phyloP scores from a whole-genome alignment of 1,139 yeast genomes.

The Komagataea norvegica region DNA sequence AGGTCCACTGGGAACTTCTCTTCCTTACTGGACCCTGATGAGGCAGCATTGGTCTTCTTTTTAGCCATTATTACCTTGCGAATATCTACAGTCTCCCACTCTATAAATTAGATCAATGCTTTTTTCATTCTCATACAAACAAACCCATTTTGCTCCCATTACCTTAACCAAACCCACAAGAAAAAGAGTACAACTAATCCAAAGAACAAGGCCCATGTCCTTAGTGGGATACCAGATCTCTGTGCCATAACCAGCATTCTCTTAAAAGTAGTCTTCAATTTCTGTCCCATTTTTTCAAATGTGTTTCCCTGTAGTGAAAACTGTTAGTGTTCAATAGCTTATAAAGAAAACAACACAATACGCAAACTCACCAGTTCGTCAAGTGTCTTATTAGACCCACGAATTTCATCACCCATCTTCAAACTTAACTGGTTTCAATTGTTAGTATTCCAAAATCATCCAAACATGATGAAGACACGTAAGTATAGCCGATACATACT shows the following conservation, averaged over 20 bases:
- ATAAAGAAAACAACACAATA: slow-evolving; percentile 21
- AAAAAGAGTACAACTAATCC: slow-evolving; percentile 58
- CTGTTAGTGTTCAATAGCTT: slow-evolving; percentile 1
- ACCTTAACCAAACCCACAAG: slow-evolving; percentile 64
- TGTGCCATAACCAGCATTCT: slow-evolving; percentile 80
- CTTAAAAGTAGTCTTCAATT: slow-evolving; percentile 48
- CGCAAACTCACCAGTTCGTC: slow-evolving; percentile 48
- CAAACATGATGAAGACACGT: too few relatives aligned
- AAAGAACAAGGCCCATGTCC: slow-evolving; percentile 70
- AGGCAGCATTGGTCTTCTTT: not conserved
- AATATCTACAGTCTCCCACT: not conserved
- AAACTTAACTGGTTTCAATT: slow-evolving; percentile 41
- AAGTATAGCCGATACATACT: slow-evolving; percentile 19
- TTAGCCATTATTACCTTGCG: not conserved
- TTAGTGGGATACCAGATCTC: slow-evolving; percentile 75
- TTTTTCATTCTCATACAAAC: not conserved
- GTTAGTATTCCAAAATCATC: slow-evolving; percentile 2
- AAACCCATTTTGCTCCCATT: not conserved
- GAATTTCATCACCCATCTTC: slow-evolving; percentile 81
- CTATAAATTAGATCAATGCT: not conserved
- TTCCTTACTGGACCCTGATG: not conserved
- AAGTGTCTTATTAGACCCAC: slow-evolving; percentile 62
- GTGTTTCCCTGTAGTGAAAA: slow-evolving; percentile 35
- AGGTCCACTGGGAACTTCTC: slow-evolving; percentile 7
- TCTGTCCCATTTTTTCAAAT: slow-evolving; percentile 41